Percentiles rank a stretch among this genome's conserved stretches.
Conservation (phyloP, 805 yeast species). For the Lipomyces yamadae region DNA sequence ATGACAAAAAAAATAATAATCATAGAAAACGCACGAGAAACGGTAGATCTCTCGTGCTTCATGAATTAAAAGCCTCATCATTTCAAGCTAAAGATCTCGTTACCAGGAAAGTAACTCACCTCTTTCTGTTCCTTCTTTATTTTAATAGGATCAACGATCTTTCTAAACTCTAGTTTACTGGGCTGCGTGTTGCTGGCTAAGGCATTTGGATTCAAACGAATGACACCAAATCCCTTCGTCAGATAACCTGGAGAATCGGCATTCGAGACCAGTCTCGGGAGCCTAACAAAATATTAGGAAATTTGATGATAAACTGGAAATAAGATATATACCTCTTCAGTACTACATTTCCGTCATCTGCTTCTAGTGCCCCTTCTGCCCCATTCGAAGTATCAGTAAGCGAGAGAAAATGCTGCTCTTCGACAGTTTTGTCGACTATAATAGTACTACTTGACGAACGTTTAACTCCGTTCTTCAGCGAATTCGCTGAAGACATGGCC, state of each 20-base stretch:
- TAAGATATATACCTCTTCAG: neutral
- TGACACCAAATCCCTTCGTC: conserved; percentile 16
- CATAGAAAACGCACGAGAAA: conserved; percentile 21
- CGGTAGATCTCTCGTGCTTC: conserved; percentile 32
- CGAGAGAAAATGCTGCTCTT: neutral
- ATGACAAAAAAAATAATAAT: conserved; percentile 36
- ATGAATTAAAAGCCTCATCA: conserved; percentile 33
- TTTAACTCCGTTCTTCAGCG: neutral
- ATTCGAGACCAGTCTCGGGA: conserved; percentile 15
- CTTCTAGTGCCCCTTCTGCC: neutral
- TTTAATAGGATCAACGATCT: conserved; percentile 43
- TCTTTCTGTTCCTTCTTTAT: conserved; percentile 41
- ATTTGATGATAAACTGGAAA: neutral
- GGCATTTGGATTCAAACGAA: conserved; percentile 23
- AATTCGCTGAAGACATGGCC: neutral
- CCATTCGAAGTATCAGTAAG: neutral
- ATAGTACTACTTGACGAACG: too few relatives aligned
- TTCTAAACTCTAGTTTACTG: conserved; percentile 36
- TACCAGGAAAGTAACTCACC: conserved; percentile 27
- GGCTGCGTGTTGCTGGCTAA: neutral
- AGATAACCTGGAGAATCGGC: conserved; percentile 8
- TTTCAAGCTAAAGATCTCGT: conserved; percentile 1
- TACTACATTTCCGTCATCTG: neutral
- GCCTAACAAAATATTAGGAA: neutral
- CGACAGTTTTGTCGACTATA: neutral